Base-by-base conservation (phyloP, 2,329 filamentous ascomycete genomes). In the Xylariaceae sp. region DNA sequence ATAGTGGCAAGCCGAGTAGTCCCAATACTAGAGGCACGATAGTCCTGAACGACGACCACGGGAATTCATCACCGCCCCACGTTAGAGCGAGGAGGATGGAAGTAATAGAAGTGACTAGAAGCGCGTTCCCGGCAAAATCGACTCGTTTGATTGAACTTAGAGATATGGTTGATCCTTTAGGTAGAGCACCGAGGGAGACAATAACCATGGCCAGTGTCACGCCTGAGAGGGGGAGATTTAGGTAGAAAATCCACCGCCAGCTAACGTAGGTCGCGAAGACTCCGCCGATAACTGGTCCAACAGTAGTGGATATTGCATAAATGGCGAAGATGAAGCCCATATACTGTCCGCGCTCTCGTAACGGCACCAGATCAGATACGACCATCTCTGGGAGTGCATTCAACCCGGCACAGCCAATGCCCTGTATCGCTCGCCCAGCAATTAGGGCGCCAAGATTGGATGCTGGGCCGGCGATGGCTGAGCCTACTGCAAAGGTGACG, bases 61-160 rank as follows among this genome's bases (percentile, higher is more conserved):
- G 16, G 19, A 37, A 51, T 2, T 17, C 11, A 1, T 21, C 35
- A 16, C 52, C 54, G 2, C 42, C 52, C 32, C 48, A 56, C 1
- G 44, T 52, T 3, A 56, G 33, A 0, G 55, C 48, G 11, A 52
- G 34, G 3, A 57, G 43, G 2, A 56, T 40, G 1, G 52, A 29
- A 4, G 48, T 37, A 2, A 50, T 49, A 2, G 44, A 14, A 42
- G 48, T 34, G 1, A 56, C 44, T 5, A 59, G 20, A 1, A 58
- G 17, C 1, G n/a, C 19, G 20, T 59, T 60, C 3, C 56, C 56
- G 0, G 38, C 39, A 1, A 42, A 42, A 34, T 60, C 57, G 16
- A 60, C 44, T 2, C 54, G 53, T n/a, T 40, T 49, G 1, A n/a
- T n/a, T n/a, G n/a, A n/a, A n/a, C n/a, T n/a, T n/a, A n/a, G n/a